Conservation (phyloP, 495 filamentous ascomycete genomes). For the Aspergillus avenaceus region DNA sequence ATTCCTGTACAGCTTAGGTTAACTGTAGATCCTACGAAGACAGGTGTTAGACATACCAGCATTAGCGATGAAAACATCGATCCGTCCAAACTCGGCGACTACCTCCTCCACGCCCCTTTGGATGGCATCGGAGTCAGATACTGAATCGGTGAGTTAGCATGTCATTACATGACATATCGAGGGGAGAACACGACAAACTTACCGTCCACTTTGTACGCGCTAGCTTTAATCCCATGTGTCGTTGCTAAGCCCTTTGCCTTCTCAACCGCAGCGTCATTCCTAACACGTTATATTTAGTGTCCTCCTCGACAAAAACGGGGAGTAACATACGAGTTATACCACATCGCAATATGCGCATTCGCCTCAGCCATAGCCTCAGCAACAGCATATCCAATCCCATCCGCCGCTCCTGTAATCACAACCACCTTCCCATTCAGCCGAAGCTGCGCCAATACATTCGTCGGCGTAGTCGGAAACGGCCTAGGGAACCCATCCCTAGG, state of each 20-base stretch:
- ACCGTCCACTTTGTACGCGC: conserved; percentile 41
- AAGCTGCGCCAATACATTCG: conserved; percentile 43
- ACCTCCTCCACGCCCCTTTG: conserved; percentile 23
- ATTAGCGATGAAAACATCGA: conserved; percentile 58
- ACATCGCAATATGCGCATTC: conserved; percentile 26
- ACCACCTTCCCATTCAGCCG: conserved; percentile 37
- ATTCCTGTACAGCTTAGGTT: conserved; percentile 34
- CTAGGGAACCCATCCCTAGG: conserved; percentile 35
- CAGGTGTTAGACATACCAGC: conserved; percentile 44
- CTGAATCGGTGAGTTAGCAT: conserved; percentile 6
- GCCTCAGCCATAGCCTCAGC: conserved; percentile 35
- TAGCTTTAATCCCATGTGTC: conserved; percentile 28
- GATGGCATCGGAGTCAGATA: conserved; percentile 34
- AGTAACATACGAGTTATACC: conserved; percentile 37
- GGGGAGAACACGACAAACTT: not conserved
- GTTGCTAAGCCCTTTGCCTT: conserved; percentile 28
- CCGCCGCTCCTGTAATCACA: conserved; percentile 30
- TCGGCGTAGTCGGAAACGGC: conserved; percentile 37
- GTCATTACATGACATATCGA: not conserved
- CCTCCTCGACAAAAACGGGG: not conserved
- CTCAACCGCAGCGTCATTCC: conserved; percentile 31
- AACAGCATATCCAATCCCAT: conserved; percentile 33
- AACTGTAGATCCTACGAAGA: not conserved
- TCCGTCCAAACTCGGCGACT: conserved; percentile 44
- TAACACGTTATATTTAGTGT: conserved; percentile 2